Percentiles rank a stretch among this genome's conserved stretches.
phyloP scores from a whole-genome alignment of 78 protist species.

The Creolimax fragrantissima region DNA sequence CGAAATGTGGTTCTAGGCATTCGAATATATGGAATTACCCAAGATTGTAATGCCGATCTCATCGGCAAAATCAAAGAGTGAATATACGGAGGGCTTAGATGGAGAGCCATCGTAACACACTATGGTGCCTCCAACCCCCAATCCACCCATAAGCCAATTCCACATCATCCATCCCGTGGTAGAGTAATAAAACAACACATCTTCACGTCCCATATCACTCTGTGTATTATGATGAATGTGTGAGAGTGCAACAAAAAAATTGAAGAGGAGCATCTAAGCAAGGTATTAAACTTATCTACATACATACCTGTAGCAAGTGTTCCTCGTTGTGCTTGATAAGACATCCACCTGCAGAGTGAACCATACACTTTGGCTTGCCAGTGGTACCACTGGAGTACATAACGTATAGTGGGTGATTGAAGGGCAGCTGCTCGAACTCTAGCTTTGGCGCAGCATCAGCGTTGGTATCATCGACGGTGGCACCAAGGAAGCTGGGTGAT shows the following conservation, averaged over 20 bases:
- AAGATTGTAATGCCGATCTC: not conserved
- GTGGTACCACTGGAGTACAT: slow-evolving; percentile 43
- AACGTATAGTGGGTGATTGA: slow-evolving; percentile 38
- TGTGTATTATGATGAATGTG: not conserved
- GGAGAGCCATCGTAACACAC: slow-evolving; percentile 41
- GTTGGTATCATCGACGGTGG: not conserved
- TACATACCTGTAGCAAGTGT: not conserved
- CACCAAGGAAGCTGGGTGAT: too few species aligned
- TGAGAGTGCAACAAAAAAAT: not conserved
- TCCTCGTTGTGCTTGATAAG: not conserved
- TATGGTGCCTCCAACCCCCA: slow-evolving; percentile 2
- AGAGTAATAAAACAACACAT: not conserved
- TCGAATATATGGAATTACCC: not conserved
- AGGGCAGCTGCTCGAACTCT: slow-evolving; percentile 34
- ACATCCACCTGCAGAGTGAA: slow-evolving; percentile 41
- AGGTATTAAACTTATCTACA: not conserved
- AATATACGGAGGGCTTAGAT: not conserved
- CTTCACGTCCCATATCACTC: not conserved
- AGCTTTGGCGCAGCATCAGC: not conserved
- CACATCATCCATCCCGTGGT: slow-evolving; percentile 54
- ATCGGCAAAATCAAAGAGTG: not conserved
- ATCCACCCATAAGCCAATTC: slow-evolving; percentile 27
- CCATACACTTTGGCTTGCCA: slow-evolving; percentile 43
- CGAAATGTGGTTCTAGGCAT: not conserved
- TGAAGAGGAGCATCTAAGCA: not conserved